These are phyloP conservation scores for Lepidium campestre DNA, from an alignment of 441 rosid species.

Conservation along the genomic window DNA sequence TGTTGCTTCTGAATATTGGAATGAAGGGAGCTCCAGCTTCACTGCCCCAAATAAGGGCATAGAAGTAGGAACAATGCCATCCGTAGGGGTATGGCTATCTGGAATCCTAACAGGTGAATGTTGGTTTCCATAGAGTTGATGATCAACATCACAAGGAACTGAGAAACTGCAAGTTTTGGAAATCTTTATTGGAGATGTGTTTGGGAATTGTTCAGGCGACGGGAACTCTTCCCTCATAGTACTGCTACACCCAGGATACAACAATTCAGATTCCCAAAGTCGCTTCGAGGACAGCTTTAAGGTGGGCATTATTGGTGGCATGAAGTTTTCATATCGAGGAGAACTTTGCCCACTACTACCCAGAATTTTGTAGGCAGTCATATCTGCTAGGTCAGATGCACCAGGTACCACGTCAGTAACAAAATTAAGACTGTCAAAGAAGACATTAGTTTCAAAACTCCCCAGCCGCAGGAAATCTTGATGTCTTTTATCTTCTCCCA, in stretches of 20 bases:
- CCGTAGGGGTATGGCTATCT: conserved; percentile 69
- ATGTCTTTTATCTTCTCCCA: conserved; percentile 40
- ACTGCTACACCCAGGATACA: conserved; percentile 40
- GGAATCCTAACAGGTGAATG: conserved; percentile 51
- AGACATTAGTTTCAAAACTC: conserved; percentile 56
- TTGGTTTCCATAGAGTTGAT: conserved; percentile 36
- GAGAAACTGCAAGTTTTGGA: conserved; percentile 40
- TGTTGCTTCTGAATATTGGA: conserved; percentile 77
- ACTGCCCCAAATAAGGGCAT: conserved; percentile 53
- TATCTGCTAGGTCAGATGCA: conserved; percentile 50
- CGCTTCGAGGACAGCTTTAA: conserved; percentile 65
- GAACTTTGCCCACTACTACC: conserved; percentile 45
- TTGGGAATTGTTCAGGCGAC: conserved; percentile 46
- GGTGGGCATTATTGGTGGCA: conserved; percentile 39
- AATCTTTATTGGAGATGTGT: conserved; percentile 37
- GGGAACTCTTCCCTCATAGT: conserved; percentile 44
- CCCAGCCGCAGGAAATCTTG: conserved; percentile 48
- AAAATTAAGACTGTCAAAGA: conserved; percentile 61
- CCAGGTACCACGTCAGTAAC: conserved; percentile 38
- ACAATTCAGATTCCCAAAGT: conserved; percentile 49
- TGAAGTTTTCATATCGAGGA: conserved; percentile 48
- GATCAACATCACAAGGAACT: conserved; percentile 45
- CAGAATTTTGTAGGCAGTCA: conserved; percentile 47
- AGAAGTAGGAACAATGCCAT: conserved; percentile 84
- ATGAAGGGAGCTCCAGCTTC: conserved; percentile 99